Conservation (phyloP, 2,329 filamentous ascomycete species). For the Pseudogymnoascus sp. region DNA sequence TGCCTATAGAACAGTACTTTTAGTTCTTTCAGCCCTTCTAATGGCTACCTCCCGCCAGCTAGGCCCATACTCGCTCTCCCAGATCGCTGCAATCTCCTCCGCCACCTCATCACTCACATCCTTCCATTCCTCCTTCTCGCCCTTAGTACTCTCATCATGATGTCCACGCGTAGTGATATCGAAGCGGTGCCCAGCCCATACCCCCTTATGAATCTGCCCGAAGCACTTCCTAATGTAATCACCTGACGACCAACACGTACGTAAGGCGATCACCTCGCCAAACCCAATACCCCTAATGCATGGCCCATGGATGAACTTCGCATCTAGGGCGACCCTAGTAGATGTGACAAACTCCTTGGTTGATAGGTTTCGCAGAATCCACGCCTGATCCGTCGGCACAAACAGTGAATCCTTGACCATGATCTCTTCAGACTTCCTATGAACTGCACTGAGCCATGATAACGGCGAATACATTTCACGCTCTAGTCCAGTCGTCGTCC, state of each 20-base stretch:
- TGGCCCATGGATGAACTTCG: not conserved
- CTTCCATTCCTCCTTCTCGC: not conserved
- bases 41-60: no score
- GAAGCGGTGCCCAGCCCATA: not conserved
- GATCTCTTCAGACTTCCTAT: not conserved
- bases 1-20: no score
- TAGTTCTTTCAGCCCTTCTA: no score
- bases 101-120: not conserved
- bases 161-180: not conserved
- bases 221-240: not conserved
- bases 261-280: not conserved
- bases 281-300: not conserved
- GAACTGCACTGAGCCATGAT: no score
- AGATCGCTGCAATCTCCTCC: not conserved
- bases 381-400: not conserved
- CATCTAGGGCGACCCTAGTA: not conserved
- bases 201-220: not conserved
- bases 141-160: not conserved
- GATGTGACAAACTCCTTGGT: not conserved
- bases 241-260: not conserved
- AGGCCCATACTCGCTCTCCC: not conserved
- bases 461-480: no score
- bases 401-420: not conserved
- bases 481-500: no score
- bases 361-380: not conserved